Evolutionary conservation across 441 rosid genomes (phyloP).

Genomic region (Pelargonium fulgidum): DNA sequence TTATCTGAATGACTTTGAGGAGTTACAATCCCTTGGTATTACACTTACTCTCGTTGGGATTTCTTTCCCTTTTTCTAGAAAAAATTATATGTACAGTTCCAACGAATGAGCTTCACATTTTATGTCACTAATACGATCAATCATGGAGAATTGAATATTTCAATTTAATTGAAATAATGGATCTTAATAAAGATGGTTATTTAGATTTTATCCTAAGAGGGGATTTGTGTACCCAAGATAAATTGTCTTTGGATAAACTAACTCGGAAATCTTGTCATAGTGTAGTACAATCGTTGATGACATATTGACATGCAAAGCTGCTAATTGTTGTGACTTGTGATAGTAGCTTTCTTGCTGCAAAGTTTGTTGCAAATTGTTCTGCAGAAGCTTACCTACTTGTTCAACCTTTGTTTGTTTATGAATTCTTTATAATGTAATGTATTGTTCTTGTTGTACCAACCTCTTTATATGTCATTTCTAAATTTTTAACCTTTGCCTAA

Average conservation of each 20-base stretch:
- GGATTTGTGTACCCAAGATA: too few relatives aligned
- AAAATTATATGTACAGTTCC: not conserved
- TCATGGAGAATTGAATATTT: not conserved
- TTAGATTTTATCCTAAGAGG: too few relatives aligned
- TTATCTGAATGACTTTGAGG: slow-evolving; percentile 92
- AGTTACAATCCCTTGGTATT: slow-evolving; percentile 84
- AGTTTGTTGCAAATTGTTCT: too few relatives aligned
- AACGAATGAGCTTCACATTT: not conserved
- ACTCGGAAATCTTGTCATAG: too few relatives aligned
- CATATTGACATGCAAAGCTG: not conserved
- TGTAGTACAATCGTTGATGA: not conserved
- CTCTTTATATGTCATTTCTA: not conserved
- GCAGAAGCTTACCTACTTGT: not conserved
- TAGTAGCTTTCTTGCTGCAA: too few relatives aligned
- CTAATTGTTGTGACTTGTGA: not conserved
- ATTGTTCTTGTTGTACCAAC: not conserved
- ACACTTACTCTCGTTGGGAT: slow-evolving; percentile 8
- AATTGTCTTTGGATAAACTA: too few relatives aligned
- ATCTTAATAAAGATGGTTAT: too few relatives aligned
- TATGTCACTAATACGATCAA: not conserved
- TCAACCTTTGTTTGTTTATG: not conserved
- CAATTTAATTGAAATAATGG: not conserved
- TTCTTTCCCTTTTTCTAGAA: slow-evolving; percentile 2
- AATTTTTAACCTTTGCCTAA: not conserved
- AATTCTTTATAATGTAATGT: not conserved